Percentiles rank a stretch among this genome's conserved stretches.
These are phyloP conservation scores for Suhomyces panamericanus DNA, from an alignment of 1,139 yeast species.

Conservation along the genomic window DNA sequence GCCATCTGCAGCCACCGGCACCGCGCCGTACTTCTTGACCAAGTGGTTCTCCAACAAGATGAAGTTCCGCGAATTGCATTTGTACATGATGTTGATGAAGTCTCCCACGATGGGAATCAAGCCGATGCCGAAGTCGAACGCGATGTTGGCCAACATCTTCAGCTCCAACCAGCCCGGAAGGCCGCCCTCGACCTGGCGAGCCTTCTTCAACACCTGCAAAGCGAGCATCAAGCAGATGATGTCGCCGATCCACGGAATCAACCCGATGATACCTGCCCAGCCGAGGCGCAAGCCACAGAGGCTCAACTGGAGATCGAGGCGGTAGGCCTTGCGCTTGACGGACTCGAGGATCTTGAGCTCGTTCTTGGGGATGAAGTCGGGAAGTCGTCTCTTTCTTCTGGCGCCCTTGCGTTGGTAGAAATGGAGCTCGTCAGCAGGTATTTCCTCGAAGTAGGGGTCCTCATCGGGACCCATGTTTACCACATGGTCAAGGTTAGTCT, in stretches of 20 bases:
- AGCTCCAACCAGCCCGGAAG: conserved; percentile 51
- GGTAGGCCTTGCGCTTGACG: conserved; percentile 61
- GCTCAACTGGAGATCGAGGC: conserved; percentile 62
- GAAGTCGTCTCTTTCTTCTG: conserved; percentile 48
- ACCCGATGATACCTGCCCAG: conserved; percentile 70
- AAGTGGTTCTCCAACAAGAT: conserved; percentile 60
- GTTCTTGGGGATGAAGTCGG: conserved; percentile 53
- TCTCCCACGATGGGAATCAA: conserved; percentile 75
- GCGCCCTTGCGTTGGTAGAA: conserved; percentile 50
- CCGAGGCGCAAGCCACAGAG: conserved; percentile 69
- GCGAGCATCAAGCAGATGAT: conserved; percentile 53
- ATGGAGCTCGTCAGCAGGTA: conserved; percentile 47
- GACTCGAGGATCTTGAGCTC: conserved; percentile 55
- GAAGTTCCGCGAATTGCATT: conserved; percentile 74
- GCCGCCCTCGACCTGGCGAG: conserved; percentile 63
- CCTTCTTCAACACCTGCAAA: conserved; percentile 47
- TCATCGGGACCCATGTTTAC: conserved; percentile 33
- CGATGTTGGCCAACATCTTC: conserved; percentile 60
- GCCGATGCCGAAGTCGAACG: conserved; percentile 67
- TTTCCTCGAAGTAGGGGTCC: conserved; percentile 52
- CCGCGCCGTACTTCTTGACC: conserved; percentile 37
- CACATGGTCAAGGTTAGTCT: conserved; percentile 41
- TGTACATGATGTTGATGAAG: conserved; percentile 63
- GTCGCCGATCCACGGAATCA: conserved; percentile 68
- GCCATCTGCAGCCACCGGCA: neutral